phyloP scores from a whole-genome alignment of 2,329 filamentous ascomycete genomes.

The Aspergillus sp. region DNA sequence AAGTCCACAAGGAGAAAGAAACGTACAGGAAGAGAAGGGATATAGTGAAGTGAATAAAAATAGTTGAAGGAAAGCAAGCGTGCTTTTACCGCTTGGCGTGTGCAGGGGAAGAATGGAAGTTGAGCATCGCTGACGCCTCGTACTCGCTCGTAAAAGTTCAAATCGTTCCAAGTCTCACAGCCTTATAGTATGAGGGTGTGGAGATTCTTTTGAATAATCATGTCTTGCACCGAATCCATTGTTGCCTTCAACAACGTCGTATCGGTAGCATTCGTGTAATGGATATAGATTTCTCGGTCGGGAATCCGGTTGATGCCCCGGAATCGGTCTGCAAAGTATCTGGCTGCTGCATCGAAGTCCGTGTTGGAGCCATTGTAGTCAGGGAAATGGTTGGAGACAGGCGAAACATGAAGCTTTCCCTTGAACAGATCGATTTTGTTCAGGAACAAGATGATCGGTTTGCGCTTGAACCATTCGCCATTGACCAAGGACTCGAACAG shows the following conservation, averaged over 20 bases:
- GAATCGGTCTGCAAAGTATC: slow-evolving; percentile 83
- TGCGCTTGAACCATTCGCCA: slow-evolving; percentile 82
- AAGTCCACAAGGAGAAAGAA: slow-evolving; percentile 14
- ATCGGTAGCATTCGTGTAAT: slow-evolving; percentile 62
- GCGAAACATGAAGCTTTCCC: slow-evolving; percentile 70
- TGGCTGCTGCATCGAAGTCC: slow-evolving; percentile 72
- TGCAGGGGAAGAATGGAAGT: slow-evolving; percentile 14
- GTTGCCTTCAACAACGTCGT: slow-evolving; percentile 81
- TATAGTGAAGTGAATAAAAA: neutral
- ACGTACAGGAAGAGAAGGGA: slow-evolving; percentile 6
- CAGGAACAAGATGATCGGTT: slow-evolving; percentile 78
- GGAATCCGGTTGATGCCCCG: slow-evolving; percentile 69
- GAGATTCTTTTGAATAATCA: slow-evolving; percentile 82
- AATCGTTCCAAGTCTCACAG: slow-evolving; percentile 3
- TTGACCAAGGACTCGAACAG: slow-evolving; percentile 84
- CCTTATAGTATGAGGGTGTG: slow-evolving; percentile 71
- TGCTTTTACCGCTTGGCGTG: slow-evolving; percentile 25
- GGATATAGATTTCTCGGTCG: slow-evolving; percentile 59
- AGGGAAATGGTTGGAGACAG: slow-evolving; percentile 74
- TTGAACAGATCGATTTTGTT: slow-evolving; percentile 89
- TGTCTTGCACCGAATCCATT: slow-evolving; percentile 83
- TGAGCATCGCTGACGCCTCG: slow-evolving; percentile 22
- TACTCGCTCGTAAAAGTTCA: slow-evolving; percentile 21
- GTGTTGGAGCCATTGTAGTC: slow-evolving; percentile 73
- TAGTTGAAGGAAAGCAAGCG: neutral